Evolutionary conservation across 306 rosid species (phyloP).

Genomic region (Lathyrus tuberosus): DNA sequence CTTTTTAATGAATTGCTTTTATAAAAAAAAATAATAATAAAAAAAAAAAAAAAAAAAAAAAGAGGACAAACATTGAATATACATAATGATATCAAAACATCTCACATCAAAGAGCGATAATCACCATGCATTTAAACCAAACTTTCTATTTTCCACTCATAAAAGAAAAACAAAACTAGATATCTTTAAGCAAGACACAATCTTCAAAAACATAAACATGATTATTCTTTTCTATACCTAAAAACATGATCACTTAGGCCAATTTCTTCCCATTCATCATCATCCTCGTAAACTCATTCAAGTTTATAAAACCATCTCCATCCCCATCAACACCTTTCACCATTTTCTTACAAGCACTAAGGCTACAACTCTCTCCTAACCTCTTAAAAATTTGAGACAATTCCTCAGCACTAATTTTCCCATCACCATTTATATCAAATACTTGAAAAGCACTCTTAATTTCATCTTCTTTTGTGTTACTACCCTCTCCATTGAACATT

Average conservation of each 20-base stretch:
- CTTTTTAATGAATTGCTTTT: too few species aligned
- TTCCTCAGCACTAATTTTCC: constrained; percentile 82
- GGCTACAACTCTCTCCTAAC: constrained; percentile 65
- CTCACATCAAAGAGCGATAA: neutral
- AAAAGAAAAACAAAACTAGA: neutral
- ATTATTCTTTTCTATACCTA: neutral
- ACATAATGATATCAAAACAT: constrained; percentile 6
- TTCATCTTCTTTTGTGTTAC: constrained; percentile 46
- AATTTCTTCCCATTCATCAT: constrained; percentile 59
- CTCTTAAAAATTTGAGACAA: constrained; percentile 56
- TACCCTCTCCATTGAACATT: constrained; percentile 51
- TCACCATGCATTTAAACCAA: neutral
- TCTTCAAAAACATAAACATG: constrained; percentile 12
- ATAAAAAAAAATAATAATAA: too few species aligned
- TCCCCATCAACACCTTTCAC: constrained; percentile 66
- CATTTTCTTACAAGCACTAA: constrained; percentile 65
- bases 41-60: too few species aligned
- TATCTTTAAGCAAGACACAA: constrained; percentile 9
- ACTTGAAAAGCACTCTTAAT: constrained; percentile 64
- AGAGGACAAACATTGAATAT: neutral
- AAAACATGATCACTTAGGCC: constrained; percentile 4
- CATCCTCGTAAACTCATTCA: constrained; percentile 70
- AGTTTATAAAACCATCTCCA: constrained; percentile 76
- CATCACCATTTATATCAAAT: constrained; percentile 80
- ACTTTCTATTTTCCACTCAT: constrained; percentile 1